Evolutionary conservation across 805 yeast genomes (phyloP).

Genomic region (Groenewaldozyma tartarivorans): DNA sequence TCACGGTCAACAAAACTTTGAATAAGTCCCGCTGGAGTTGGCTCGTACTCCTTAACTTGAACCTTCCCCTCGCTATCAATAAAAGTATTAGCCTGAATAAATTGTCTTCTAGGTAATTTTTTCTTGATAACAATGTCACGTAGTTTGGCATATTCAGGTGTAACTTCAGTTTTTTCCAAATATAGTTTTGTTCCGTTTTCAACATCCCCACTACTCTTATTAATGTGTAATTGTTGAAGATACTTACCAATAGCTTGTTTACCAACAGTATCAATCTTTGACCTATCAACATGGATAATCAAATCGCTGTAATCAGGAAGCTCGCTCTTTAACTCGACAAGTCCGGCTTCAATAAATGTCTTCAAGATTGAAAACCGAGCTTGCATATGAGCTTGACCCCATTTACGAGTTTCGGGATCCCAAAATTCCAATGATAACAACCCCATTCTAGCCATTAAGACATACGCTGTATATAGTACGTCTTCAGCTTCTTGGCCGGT

Average conservation of each 20-base stretch:
- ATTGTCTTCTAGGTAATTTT: constrained; percentile 76
- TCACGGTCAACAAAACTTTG: constrained; percentile 64
- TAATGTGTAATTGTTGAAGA: constrained; percentile 63
- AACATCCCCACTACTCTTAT: constrained; percentile 69
- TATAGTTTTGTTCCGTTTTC: constrained; percentile 55
- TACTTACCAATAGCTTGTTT: constrained; percentile 65
- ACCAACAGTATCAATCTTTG: constrained; percentile 59
- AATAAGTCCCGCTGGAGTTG: constrained; percentile 66
- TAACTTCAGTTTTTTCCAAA: constrained; percentile 50
- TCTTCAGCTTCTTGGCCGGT: constrained; percentile 46
- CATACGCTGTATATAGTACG: constrained; percentile 56
- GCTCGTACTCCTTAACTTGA: constrained; percentile 62
- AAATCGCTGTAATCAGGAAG: constrained; percentile 48
- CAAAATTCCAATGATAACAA: constrained; percentile 72
- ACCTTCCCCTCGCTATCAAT: constrained; percentile 36
- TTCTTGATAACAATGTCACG: constrained; percentile 61
- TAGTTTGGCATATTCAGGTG: constrained; percentile 50
- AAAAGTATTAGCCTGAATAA: constrained; percentile 70
- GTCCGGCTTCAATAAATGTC: constrained; percentile 58
- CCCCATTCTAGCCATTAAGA: constrained; percentile 86
- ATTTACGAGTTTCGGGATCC: constrained; percentile 71
- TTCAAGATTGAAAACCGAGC: constrained; percentile 82
- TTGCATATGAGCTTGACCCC: constrained; percentile 96
- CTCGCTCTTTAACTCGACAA: constrained; percentile 44
- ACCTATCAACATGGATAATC: constrained; percentile 46